phyloP scores from a whole-genome alignment of 768 basidiomycete genomes.

The Thelephora ganbajun region DNA sequence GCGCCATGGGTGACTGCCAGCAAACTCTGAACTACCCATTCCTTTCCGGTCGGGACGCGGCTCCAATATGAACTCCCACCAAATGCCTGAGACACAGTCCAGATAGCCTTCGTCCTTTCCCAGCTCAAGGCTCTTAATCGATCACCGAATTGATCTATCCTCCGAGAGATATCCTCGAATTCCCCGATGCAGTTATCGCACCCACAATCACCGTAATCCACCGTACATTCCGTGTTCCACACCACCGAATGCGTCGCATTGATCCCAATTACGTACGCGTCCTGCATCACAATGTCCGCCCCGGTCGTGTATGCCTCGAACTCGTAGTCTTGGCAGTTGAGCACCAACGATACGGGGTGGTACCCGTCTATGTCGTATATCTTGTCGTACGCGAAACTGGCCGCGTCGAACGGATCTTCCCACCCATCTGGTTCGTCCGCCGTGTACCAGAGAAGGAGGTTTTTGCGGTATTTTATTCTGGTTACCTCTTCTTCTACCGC shows the following conservation, averaged over 20 bases:
- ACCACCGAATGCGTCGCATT: conserved; percentile 44
- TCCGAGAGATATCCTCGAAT: conserved; percentile 53
- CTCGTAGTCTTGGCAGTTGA: conserved; percentile 47
- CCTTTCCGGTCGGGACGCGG: conserved; percentile 50
- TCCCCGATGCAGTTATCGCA: conserved; percentile 54
- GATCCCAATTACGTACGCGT: conserved; percentile 40
- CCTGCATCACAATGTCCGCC: conserved; percentile 59
- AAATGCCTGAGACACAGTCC: conserved; percentile 76
- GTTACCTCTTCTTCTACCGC: conserved; percentile 58
- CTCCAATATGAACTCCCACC: conserved; percentile 46
- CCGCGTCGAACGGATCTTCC: conserved; percentile 43
- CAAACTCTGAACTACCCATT: conserved; percentile 52
- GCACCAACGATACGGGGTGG: conserved; percentile 41
- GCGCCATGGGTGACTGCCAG: conserved; percentile 62
- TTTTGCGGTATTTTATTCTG: conserved; percentile 47
- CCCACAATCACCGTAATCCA: conserved; percentile 61
- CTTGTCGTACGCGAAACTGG: conserved; percentile 28
- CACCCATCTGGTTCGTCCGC: conserved; percentile 62
- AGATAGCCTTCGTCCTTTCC: conserved; percentile 55
- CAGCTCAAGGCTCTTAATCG: conserved; percentile 51
- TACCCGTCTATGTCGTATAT: conserved; percentile 40
- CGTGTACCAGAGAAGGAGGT: conserved; percentile 63
- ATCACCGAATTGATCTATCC: conserved; percentile 52
- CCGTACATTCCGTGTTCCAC: conserved; percentile 39
- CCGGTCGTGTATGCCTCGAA: conserved; percentile 47